Base-by-base conservation (phyloP, 1,139 yeast genomes). In the Geotrichum europaeum region DNA sequence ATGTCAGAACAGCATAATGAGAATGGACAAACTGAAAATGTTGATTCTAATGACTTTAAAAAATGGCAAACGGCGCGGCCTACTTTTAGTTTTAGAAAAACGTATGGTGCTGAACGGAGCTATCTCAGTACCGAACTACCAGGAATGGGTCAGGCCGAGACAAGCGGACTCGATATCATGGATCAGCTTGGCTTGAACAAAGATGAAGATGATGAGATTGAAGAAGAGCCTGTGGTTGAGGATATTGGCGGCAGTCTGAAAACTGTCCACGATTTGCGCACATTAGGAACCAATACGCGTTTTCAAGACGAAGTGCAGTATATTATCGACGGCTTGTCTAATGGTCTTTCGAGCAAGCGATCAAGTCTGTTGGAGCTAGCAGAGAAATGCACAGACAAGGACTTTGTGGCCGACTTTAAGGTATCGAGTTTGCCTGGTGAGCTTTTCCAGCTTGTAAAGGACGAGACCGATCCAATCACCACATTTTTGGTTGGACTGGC, bases 251-350 rank as follows among this genome's bases (percentile, higher is more conserved):
- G 59, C 5, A 57, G 63, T 15, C 53, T 68, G 34, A 66, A 66
- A 50, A 68, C 68, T 24, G 65, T 70, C 43, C 70, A 73, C 24
- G 76, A 75, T 28, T 66, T 77, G n/a, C 68, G 76, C n/a, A 75
- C 74, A 20, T 73, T 73, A 53, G 80, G 79, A 1, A 69, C 67
- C n/a, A 72, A 70, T 57, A 67, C 75, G 2, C 72, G 73, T 50
- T 70, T 69, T 49, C 57, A 65, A 1, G 76, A 75, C 56, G 79
- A 76, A 32, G 65, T 75, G 55, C 74, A 69, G 56, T 76, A 75
- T 57, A 63, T 76, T 18, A 60, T 76, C 30, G 79, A 76, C n/a
- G 78, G 79, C 0, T 64, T 77, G 7, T 59, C 65, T 49, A 55
- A 64, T 18, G 63, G 45, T 34, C 57, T 58, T 49, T 66, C 57